These are phyloP conservation scores for Suillus brevipes DNA, from an alignment of 768 basidiomycete genomes.

Conservation along the genomic window DNA sequence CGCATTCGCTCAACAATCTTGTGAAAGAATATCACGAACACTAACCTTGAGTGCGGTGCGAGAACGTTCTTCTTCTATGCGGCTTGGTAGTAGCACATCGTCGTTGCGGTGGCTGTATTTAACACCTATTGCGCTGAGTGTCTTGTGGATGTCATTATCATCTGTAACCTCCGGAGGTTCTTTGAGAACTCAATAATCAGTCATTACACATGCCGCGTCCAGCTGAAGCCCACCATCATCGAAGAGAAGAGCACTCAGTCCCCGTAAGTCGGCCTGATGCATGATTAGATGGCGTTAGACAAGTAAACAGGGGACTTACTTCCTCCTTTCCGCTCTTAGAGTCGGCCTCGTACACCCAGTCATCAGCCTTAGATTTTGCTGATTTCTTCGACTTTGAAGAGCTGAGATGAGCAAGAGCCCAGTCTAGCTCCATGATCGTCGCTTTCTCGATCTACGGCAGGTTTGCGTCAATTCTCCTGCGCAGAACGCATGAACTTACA, in stretches of 20 bases:
- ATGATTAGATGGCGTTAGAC: neutral
- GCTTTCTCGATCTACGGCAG: conserved; percentile 71
- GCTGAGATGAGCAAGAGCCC: conserved; percentile 74
- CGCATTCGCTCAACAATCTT: conserved; percentile 6
- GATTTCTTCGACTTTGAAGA: conserved; percentile 39
- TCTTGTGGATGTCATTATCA: conserved; percentile 53
- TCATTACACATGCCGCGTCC: neutral
- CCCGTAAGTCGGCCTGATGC: conserved; percentile 52
- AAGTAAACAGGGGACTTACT: conserved; percentile 6
- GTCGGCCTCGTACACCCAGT: conserved; percentile 48
- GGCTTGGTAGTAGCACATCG: conserved; percentile 64
- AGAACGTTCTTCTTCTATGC: conserved; percentile 65
- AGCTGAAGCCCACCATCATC: conserved; percentile 53
- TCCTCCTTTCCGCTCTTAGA: conserved; percentile 44
- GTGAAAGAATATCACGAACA: neutral
- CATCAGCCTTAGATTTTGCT: conserved; percentile 33
- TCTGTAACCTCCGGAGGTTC: conserved; percentile 42
- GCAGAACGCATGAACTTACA: conserved; percentile 40
- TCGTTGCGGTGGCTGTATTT: conserved; percentile 78
- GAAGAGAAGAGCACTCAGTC: conserved; percentile 66
- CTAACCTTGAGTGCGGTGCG: conserved; percentile 52
- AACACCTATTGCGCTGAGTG: conserved; percentile 60
- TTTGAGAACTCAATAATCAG: conserved; percentile 17
- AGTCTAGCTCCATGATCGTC: conserved; percentile 71
- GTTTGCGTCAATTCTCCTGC: neutral